These are phyloP conservation scores for Peziza echinospora DNA, from an alignment of 495 filamentous ascomycete genomes.

Conservation along the genomic window DNA sequence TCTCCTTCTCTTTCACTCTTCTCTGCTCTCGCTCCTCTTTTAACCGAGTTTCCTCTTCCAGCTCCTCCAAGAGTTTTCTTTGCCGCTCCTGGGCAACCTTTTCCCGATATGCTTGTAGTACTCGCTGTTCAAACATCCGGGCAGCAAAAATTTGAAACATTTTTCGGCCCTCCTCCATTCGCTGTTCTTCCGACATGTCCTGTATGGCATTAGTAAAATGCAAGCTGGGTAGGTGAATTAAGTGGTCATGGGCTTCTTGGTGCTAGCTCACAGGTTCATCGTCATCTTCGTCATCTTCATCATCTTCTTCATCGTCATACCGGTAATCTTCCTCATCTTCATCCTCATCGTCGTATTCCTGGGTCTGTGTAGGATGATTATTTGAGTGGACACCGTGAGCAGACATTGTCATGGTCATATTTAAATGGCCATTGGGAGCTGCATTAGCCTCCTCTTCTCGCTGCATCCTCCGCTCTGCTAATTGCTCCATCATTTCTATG, in stretches of 20 bases:
- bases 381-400: constrained; percentile 22
- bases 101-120: constrained; percentile 89
- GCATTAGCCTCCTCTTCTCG: constrained; percentile 76
- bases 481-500: constrained; percentile 99
- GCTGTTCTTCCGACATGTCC: constrained; percentile 82
- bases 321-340: constrained; percentile 55
- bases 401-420: constrained; percentile 20
- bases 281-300: constrained; percentile 74
- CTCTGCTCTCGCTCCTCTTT: constrained; percentile 67
- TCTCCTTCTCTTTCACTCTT: constrained; percentile 78
- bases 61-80: constrained; percentile 73
- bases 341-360: constrained; percentile 44
- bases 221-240: not conserved
- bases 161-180: constrained; percentile 92
- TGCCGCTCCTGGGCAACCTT: constrained; percentile 87
- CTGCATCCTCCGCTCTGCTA: constrained; percentile 91
- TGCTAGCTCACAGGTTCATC: constrained; percentile 63
- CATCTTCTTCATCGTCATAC: constrained; percentile 74
- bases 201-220: no score
- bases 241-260: no score
- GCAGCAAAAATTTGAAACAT: constrained; percentile 99
- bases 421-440: constrained; percentile 21
- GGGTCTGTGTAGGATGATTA: constrained; percentile 34
- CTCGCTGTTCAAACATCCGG: constrained; percentile 95
- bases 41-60: constrained; percentile 58